Evolutionary conservation across 352 stramenopile genomes (phyloP), one percentile per base, ranked within the genome.

Genomic region (Pythium dissimile): DNA sequence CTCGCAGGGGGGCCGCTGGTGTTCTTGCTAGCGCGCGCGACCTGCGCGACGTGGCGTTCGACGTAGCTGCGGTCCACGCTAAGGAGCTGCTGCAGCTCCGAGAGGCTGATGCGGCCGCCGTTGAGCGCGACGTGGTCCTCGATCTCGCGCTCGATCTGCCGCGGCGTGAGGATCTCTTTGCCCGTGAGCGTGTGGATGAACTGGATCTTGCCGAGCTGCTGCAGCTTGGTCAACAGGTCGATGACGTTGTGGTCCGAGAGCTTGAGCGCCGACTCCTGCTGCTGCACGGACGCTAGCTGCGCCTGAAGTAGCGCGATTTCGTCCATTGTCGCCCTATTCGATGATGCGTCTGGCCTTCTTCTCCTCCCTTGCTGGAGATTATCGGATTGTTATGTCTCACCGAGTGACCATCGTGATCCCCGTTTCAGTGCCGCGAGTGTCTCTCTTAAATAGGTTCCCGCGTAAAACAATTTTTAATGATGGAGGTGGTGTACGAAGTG

Each of bases 181-280:
- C 79, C 84, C 42, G 81, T 80, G 65, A 84, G 73, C 62, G 84
- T 92, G 73, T 88, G 84, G 52, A 92, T 71, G 48, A 94, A 68
- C 49, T 89, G 73, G 48, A 94, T 69, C 70, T 89, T 89, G 35
- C 76, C 70, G 20, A 89, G 64, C 58, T 80, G 66, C 67, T 92
- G 78, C 18, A 94, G 67, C 71, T 91, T 92, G 18, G 73, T 65
- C 41, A 94, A 66, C 35, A 94, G 61, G 48, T 94, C 84, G 53
- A 94, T 75, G 13, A 92, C 67, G 54, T 94, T 90, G 71, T 89
- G 80, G 66, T 91, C 78, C 57, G 81, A 92, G 23, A 94, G 73
- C 68, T 88, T 88, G 45, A 92, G 75, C 57, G 73, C 78, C 41
- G 72, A 72, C 53, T 88, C 79, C 54, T 92, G 81, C 54, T 92